phyloP scores from a whole-genome alignment of 768 basidiomycete genomes.

The Mycena metata region DNA sequence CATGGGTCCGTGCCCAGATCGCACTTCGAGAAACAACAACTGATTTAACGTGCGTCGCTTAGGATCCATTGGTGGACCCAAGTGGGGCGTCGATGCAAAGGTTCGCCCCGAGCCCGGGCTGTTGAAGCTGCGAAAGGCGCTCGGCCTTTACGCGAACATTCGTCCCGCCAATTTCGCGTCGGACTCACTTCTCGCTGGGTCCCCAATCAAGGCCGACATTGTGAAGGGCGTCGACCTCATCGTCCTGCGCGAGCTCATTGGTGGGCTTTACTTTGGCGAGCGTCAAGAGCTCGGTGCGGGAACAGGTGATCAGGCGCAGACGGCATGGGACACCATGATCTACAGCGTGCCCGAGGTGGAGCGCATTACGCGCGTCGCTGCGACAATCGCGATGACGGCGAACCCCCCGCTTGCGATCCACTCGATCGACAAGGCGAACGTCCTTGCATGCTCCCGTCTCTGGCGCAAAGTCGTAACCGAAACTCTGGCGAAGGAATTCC shows the following conservation, averaged over 20 bases:
- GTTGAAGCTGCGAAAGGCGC: constrained; percentile 87
- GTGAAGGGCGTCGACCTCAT: constrained; percentile 91
- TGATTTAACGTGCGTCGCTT: neutral
- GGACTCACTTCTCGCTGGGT: constrained; percentile 86
- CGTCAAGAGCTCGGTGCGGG: constrained; percentile 87
- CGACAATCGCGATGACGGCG: constrained; percentile 86
- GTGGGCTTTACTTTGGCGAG: constrained; percentile 94
- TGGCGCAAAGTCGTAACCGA: constrained; percentile 96
- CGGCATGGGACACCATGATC: constrained; percentile 93
- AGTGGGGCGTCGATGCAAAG: constrained; percentile 93
- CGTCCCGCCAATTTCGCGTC: constrained; percentile 96
- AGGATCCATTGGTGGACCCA: constrained; percentile 99
- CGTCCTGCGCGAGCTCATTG: constrained; percentile 96
- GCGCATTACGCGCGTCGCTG: constrained; percentile 96
- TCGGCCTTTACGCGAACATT: constrained; percentile 98
- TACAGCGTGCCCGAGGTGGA: constrained; percentile 94
- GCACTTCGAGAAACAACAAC: neutral
- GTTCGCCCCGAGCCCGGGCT: constrained; percentile 95
- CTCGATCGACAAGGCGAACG: constrained; percentile 99
- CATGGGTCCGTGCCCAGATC: constrained; percentile 73
- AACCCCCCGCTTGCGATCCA: constrained; percentile 91
- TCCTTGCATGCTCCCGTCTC: constrained; percentile 92
- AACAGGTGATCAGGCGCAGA: constrained; percentile 63
- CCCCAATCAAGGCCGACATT: constrained; percentile 89
- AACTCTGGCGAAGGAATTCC: constrained; percentile 86